These are phyloP conservation scores for Diutina rugosa DNA, from an alignment of 1,139 yeast species.

Conservation along the genomic window DNA sequence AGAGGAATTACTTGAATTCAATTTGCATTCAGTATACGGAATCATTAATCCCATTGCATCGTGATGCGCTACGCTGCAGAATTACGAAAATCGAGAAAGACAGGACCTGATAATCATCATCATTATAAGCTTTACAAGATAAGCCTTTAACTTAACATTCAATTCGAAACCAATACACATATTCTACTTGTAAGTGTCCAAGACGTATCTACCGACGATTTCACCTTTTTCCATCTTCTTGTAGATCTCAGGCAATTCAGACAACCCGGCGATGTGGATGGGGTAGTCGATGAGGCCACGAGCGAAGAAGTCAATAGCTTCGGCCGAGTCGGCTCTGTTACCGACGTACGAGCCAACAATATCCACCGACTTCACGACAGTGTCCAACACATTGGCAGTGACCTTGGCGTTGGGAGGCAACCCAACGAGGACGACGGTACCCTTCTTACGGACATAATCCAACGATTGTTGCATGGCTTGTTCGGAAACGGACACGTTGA, in stretches of 20 bases:
- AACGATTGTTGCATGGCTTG: constrained; percentile 8
- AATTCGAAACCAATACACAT: too few relatives aligned
- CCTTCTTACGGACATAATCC: constrained; percentile 7
- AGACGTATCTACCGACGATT: constrained; percentile 10
- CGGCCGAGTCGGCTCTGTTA: constrained; percentile 9
- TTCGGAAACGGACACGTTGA: constrained; percentile 9
- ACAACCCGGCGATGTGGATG: constrained; percentile 8
- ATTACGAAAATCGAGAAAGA: too few relatives aligned
- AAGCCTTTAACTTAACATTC: neutral
- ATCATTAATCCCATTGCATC: too few relatives aligned
- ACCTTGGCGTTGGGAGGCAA: constrained; percentile 9
- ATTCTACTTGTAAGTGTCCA: constrained; percentile 6
- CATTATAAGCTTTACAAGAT: too few relatives aligned
- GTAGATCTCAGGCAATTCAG: constrained; percentile 8
- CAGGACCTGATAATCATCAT: too few relatives aligned
- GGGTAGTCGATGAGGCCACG: constrained; percentile 9
- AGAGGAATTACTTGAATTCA: too few relatives aligned
- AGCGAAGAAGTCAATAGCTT: constrained; percentile 9
- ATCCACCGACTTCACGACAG: constrained; percentile 7
- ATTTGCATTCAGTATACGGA: too few relatives aligned
- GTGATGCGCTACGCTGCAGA: too few relatives aligned
- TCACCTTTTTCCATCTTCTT: constrained; percentile 8
- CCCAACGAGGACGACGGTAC: constrained; percentile 9
- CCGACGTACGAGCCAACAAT: constrained; percentile 9
- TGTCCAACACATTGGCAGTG: constrained; percentile 7